Evolutionary conservation across 495 filamentous ascomycete genomes (phyloP), one percentile per base, ranked within the genome.

Genomic region (Tuber umbilicatum): DNA sequence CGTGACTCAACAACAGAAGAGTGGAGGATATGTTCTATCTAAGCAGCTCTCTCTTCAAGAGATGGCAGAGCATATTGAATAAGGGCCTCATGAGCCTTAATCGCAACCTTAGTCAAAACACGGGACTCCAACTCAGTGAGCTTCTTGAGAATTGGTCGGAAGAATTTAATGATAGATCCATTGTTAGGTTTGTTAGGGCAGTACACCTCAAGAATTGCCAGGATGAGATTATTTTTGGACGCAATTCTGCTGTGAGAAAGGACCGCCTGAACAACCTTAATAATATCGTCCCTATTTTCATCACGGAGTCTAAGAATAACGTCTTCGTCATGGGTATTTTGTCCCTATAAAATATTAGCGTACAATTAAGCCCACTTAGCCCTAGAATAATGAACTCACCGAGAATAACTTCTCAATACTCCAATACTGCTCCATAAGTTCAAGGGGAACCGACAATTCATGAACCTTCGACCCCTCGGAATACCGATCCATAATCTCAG

Each of bases 1-100:
- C 92, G 90, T 50, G 94, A 97, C 84, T 98, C 93, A 9, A 97
- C 89, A n/a, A 99, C 95, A 2, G 96, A 94, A 50, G 95, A 97
- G 60, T 94, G 93, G 45, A 99, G 88, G 79, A 99, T 99, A 84
- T 97, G 94, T 85, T 98, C 96, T 96, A 99, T 97, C 85, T 99
- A 96, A 45, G 91, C 89, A 10, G 92, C 90, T 77, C 95, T 89
- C 87, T 98, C 95, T 83, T 98, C 95, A 37, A 99, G 87, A 9
- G 96, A 98, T 0, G 95, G 95, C 82, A 99, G 87, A 43, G 96
- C 94, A 78, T 93, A 97, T 85, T 98, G 95, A 74, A 99, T 99
- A 70, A 98, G 88, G 40, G 97, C 90, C 84, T 99, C 95, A 79
- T 96, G 92, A 43, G 95, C 94, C 86, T 98, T 98, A 80, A 98